Evolutionary conservation across 441 rosid species (phyloP).

Genomic region (Eutrema salsugineum): DNA sequence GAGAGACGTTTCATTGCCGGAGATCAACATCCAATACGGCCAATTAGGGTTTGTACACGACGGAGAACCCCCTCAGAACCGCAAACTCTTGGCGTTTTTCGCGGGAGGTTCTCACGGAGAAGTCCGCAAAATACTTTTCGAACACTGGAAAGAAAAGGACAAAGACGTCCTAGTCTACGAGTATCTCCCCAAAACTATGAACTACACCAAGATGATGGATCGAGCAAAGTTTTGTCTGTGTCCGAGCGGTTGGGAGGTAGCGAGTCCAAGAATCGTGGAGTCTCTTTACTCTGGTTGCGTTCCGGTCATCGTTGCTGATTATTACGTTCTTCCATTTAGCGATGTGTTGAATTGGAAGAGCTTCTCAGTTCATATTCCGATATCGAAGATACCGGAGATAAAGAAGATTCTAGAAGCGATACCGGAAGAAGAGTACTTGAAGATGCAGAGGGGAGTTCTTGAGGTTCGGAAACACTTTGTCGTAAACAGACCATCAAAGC

Average conservation of each 20-base stretch:
- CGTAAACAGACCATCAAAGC: conserved; percentile 65
- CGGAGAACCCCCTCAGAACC: conserved; percentile 32
- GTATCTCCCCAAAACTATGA: conserved; percentile 50
- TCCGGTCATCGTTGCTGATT: conserved; percentile 71
- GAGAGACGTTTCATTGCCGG: conserved; percentile 74
- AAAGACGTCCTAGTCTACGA: conserved; percentile 44
- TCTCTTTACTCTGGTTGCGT: conserved; percentile 61
- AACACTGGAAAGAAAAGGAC: conserved; percentile 60
- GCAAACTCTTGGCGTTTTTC: conserved; percentile 63
- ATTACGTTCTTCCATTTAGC: conserved; percentile 65
- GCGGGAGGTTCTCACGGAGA: conserved; percentile 68
- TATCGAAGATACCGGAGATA: conserved; percentile 51
- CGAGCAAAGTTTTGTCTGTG: conserved; percentile 66
- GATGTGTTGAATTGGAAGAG: conserved; percentile 69
- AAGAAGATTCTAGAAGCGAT: conserved; percentile 48
- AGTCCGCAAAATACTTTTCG: conserved; percentile 45
- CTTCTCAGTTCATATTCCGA: conserved; percentile 57
- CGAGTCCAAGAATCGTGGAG: conserved; percentile 75
- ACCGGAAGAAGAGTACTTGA: conserved; percentile 37
- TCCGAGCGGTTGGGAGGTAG: conserved; percentile 86
- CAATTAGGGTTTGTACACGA: conserved; percentile 25
- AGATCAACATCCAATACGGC: conserved; percentile 39
- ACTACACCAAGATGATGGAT: conserved; percentile 58
- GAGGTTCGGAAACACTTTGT: conserved; percentile 63
- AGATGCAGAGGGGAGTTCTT: conserved; percentile 45